Evolutionary conservation across 148 eudicot species (phyloP), one percentile per base, ranked within the genome.

Genomic region (Cornus kousa): DNA sequence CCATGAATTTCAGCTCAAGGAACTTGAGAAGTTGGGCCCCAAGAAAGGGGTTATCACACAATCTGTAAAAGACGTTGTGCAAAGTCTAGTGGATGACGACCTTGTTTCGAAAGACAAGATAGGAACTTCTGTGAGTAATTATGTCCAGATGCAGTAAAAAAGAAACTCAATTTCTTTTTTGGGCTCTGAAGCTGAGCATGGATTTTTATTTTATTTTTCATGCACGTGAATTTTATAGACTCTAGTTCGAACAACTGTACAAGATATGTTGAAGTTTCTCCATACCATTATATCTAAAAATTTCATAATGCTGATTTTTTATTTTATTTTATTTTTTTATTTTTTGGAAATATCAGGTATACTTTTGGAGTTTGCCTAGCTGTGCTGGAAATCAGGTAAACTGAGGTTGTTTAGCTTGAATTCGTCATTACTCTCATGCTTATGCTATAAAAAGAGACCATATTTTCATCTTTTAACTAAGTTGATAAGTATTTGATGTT

Each of bases 311-410:
- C 7, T n/a, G n/a, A 70, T 70, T 19, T 76, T 53, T 50, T 24
- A 0, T 28, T 28, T 1, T n/a, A n/a, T n/a, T n/a, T n/a, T n/a
- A n/a, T n/a, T n/a, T n/a, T n/a, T n/a, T n/a, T n/a, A n/a, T n/a
- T n/a, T n/a, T n/a, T n/a, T n/a, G n/a, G 33, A 68, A 73, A 68
- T 67, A 87, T 2, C 87, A 95, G 99, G 85, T 96, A 72, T 96
- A 93, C 87, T 96, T 96, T 76, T 96, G 98, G 99, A 96, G 99
- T 80, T 97, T 96, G 83, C 99, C 98, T 66, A 93, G 99, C 82
- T 89, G 95, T 85, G 99, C 99, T 80, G 99, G 99, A 77, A 95
- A 96, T 88, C 99, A 96, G 94, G 99, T 96, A 79, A 79, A 72
- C 39, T 82, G 65, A 67, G 70, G 31, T 65, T 73, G 40, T n/a